Evolutionary conservation across 2,329 filamentous ascomycete species (phyloP), one percentile per base, ranked within the genome.

Genomic region (Apiospora rasikravindrae): DNA sequence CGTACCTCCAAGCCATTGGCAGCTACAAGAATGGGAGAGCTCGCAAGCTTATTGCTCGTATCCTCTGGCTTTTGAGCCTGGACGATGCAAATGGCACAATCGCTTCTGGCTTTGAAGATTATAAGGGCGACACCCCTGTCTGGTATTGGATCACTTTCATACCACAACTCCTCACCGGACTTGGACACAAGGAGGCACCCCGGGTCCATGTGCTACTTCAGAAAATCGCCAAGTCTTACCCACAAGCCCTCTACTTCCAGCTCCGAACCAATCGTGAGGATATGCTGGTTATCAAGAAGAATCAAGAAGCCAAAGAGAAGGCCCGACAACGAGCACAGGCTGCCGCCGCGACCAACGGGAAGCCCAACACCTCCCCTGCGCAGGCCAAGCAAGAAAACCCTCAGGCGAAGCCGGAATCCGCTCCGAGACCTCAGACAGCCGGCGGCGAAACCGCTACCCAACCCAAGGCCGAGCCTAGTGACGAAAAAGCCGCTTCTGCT

Each of bases 131-230:
- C 77, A 97, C 95, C 2, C 95, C 95, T 0, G 94, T 97, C 16
- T 99, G 96, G 96, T 99, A 98, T 84, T 99, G 96, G 96, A 98
- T 98, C 77, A 98, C 96, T 0, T 99, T 97, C 81, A 98, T 99
- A 75, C 96, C 96, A 24, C 96, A 99, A 82, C 88, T 99, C 57
- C 89, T 99, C 44, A 96, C 94, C 61, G 96, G 96, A 70, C 87
- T 99, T 69, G 94, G 94, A 2, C 92, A 98, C 79, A 95, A 96
- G 77, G 97, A 99, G 82, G 96, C 95, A 16, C 91, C 91, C 5
- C 92, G 97, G 67, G 94, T 96, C 64, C 93, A 96, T 80, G 90
- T 90, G 69, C 94, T 99, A 69, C 88, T 99, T 24, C 89, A 94
- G 33, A 97, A 96, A 86, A 94, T 99, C 79, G 96, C 96, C 70